A percentile compares a stretch with the other conserved stretches of the same genome.
phyloP scores from a whole-genome alignment of 306 rosid genomes.

The Betula pendula region DNA sequence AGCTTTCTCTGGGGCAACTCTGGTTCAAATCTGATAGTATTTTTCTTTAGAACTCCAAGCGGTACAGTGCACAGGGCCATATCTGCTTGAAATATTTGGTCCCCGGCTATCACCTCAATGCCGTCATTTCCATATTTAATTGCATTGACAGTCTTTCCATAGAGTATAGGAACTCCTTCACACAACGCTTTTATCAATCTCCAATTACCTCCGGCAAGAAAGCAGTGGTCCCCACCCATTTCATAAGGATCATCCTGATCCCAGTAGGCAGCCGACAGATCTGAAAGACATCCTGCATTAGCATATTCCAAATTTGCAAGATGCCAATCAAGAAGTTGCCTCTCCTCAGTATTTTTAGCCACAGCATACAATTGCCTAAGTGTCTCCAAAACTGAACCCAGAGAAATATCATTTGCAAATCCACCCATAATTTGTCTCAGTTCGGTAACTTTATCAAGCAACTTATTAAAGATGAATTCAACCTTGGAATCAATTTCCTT shows the following conservation, averaged over 20 bases:
- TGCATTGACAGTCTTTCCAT: constrained; percentile 59
- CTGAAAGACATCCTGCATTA: constrained; percentile 95
- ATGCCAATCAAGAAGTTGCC: constrained; percentile 94
- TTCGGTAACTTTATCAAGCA: constrained; percentile 92
- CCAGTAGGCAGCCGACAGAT: constrained; percentile 91
- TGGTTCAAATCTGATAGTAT: constrained; percentile 63
- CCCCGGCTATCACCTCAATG: constrained; percentile 75
- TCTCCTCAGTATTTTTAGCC: constrained; percentile 61
- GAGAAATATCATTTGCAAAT: constrained; percentile 69
- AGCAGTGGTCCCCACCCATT: constrained; percentile 98
- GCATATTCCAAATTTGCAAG: constrained; percentile 91
- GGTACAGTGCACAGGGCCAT: constrained; percentile 86
- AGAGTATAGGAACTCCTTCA: constrained; percentile 81
- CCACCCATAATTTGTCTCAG: constrained; percentile 87
- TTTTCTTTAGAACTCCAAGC: constrained; percentile 84
- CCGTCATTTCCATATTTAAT: constrained; percentile 69
- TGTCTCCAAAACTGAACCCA: constrained; percentile 80
- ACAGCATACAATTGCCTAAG: constrained; percentile 72
- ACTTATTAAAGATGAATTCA: constrained; percentile 71
- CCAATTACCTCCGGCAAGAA: constrained; percentile 91
- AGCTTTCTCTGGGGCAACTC: constrained; percentile 79
- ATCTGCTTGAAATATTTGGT: constrained; percentile 72
- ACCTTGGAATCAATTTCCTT: constrained; percentile 58
- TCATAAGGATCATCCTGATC: constrained; percentile 98
- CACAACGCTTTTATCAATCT: constrained; percentile 78